Evolutionary conservation across 768 basidiomycete genomes (phyloP).

Genomic region (Leccinellum rugosiceps): DNA sequence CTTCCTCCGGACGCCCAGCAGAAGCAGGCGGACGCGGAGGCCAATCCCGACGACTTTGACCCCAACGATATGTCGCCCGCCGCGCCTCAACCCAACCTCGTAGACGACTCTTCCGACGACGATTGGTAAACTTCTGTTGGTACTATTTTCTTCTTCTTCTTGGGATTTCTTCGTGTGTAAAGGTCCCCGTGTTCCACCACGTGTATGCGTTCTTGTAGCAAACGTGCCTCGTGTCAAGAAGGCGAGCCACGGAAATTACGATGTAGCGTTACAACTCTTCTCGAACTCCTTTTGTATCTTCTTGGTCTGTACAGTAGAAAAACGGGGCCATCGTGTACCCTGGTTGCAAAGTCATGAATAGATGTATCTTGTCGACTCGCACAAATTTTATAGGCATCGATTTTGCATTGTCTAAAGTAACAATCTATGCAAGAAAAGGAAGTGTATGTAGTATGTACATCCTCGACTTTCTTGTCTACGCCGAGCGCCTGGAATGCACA

Average conservation of each 20-base stretch:
- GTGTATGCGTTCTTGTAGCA: not conserved
- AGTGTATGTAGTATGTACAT: slow-evolving; percentile 6
- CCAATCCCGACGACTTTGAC: slow-evolving; percentile 11
- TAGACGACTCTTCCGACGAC: slow-evolving; percentile 27
- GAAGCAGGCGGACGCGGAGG: not conserved
- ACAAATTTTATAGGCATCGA: not conserved
- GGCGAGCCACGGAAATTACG: not conserved
- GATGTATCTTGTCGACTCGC: too few species aligned
- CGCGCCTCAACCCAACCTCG: slow-evolving; percentile 2
- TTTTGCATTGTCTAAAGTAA: not conserved
- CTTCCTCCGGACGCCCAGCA: slow-evolving; percentile 4
- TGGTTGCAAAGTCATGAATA: too few species aligned
- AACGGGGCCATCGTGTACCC: not conserved
- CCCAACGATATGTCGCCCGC: slow-evolving; percentile 11
- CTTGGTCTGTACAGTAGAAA: not conserved
- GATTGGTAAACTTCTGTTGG: slow-evolving; percentile 22
- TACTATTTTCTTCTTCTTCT: not conserved
- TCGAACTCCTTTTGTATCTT: too few species aligned
- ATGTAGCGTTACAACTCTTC: too few species aligned
- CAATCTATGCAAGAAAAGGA: not conserved
- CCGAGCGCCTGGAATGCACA: slow-evolving; percentile 3
- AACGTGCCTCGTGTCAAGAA: not conserved
- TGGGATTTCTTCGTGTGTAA: not conserved
- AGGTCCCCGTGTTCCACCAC: not conserved
- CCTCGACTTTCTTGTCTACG: slow-evolving; percentile 2